phyloP scores from a whole-genome alignment of 352 stramenopile species.

The Pythium utonaiense region DNA sequence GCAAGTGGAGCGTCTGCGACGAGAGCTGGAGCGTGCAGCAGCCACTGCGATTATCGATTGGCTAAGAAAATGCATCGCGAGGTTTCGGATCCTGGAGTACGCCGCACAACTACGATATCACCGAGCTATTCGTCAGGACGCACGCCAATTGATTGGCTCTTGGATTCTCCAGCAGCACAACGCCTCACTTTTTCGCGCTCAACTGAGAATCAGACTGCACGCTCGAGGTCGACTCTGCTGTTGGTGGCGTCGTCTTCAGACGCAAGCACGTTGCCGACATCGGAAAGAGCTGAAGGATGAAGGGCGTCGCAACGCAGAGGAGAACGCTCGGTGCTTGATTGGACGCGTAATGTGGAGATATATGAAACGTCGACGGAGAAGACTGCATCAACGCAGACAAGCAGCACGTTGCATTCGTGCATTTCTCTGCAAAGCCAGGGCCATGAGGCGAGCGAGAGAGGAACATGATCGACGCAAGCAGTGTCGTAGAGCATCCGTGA shows the following conservation, averaged over 20 bases:
- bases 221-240: slow-evolving; percentile 2
- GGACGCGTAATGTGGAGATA: not conserved
- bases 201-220: not conserved
- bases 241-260: slow-evolving; percentile 8
- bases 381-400: not conserved
- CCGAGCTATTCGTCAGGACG: not conserved
- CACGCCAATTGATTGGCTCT: not conserved
- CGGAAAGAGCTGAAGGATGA: not conserved
- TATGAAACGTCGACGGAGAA: not conserved
- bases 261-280: not conserved
- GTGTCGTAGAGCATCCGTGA: not conserved
- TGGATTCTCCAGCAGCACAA: not conserved
- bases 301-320: not conserved
- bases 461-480: not conserved
- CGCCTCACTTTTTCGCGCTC: not conserved
- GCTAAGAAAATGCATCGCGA: not conserved
- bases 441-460: not conserved
- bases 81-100: not conserved
- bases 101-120: not conserved
- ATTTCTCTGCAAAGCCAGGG: not conserved
- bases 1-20: slow-evolving; percentile 5
- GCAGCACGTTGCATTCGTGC: not conserved
- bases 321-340: not conserved
- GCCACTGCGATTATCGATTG: slow-evolving; percentile 10
- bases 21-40: slow-evolving; percentile 7